Evolutionary conservation across 2,329 filamentous ascomycete genomes (phyloP), one percentile per base, ranked within the genome.

Genomic region (Sporothrix pallida): DNA sequence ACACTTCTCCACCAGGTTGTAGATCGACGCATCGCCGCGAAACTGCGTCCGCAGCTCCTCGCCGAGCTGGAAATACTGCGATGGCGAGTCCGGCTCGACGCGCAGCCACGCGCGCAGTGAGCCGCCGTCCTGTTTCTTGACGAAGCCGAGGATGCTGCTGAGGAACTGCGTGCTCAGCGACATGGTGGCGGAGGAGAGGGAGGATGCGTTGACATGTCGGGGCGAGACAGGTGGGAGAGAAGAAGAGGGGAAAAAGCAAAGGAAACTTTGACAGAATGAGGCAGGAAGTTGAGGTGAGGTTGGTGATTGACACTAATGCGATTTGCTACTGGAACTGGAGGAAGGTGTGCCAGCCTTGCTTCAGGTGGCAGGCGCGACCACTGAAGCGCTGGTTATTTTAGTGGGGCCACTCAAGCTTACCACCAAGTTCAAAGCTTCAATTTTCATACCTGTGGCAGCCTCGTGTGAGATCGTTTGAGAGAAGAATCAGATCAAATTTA

Each of bases 31-130:
- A 7, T 75, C 81, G 77, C 78, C 76, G 79, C 80, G 86, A 78
- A 90, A 94, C 44, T 84, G 81, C 48, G 83, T 83, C 76, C 87
- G 89, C 70, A 97, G 84, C 82, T 96, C 92, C 31, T 83, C 81
- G 42, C 89, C 88, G 78, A 97, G 89, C 73, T 88, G 84, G 76
- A 87, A 86, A 81, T 96, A 96, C 71, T 90, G 86, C 17, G 88
- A 84, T 1, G 89, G 85, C 42, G 93, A 87, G 44, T 89, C 89
- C 5, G 92, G 92, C 79, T 95, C 93, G 76, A 96, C 91, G 75
- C 90, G 87, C 15, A 97, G 86, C 85, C 89, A 95, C 74, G 89
- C 86, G 75, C 91, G 87, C 15, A 97, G 86, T 75, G 87, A 85
- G 46, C 84, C 83, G 75, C 91, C 92, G 81, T 95, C 87, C 48